phyloP scores from a whole-genome alignment of 2,329 filamentous ascomycete genomes.

The Atkinsonella hypoxylon region DNA sequence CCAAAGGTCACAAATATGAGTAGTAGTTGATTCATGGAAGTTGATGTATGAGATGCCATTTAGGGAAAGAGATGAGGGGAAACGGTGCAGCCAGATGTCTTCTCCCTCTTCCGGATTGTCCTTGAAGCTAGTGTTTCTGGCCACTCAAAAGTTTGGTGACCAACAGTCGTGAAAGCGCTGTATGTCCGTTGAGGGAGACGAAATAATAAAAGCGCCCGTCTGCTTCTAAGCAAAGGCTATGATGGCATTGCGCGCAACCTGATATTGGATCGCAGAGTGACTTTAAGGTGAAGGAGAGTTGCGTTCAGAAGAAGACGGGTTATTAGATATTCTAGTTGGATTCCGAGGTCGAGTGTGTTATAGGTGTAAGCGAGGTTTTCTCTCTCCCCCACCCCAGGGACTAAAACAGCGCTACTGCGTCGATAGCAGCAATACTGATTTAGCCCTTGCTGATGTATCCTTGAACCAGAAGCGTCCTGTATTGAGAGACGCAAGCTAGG shows the following conservation, averaged over 20 bases:
- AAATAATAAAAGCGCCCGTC: neutral
- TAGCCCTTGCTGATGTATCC: neutral
- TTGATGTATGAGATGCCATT: neutral
- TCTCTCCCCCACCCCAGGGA: neutral
- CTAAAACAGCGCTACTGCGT: neutral
- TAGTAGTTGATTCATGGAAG: slow-evolving; percentile 13
- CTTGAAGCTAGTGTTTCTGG: neutral
- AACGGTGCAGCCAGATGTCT: too few species aligned
- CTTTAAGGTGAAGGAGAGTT: neutral
- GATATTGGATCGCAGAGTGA: neutral
- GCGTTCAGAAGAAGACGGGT: neutral
- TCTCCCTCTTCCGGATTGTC: neutral
- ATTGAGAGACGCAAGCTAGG: neutral
- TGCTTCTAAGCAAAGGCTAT: neutral
- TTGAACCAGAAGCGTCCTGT: neutral
- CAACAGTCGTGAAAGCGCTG: neutral
- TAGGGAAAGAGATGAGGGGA: neutral
- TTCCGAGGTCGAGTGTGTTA: neutral
- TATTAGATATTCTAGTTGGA: neutral
- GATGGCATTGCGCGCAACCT: neutral
- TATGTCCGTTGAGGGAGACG: neutral
- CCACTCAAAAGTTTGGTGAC: neutral
- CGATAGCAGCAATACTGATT: neutral
- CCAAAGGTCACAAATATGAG: slow-evolving; percentile 12
- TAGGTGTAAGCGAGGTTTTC: neutral